Percentiles rank a stretch among this genome's conserved stretches.
phyloP scores from a whole-genome alignment of 345 rosid genomes.

The Pelargonium nanum region DNA sequence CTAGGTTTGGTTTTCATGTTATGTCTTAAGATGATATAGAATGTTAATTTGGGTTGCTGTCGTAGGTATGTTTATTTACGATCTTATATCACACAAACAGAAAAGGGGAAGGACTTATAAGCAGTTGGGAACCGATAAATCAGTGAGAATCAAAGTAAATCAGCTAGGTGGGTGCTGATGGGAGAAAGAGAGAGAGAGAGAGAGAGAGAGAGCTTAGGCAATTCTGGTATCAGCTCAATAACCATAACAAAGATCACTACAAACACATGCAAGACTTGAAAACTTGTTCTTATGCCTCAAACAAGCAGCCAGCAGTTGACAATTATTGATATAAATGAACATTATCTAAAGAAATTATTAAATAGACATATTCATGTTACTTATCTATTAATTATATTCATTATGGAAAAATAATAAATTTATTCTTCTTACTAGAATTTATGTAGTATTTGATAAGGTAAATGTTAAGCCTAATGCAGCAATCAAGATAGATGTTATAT shows the following conservation, averaged over 20 bases:
- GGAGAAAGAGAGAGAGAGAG: too few species aligned
- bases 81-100: not conserved
- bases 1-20: too few species aligned
- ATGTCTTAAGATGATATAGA: not conserved
- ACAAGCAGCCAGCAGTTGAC: too few species aligned
- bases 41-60: not conserved
- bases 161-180: not conserved
- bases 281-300: too few species aligned
- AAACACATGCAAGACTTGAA: too few species aligned
- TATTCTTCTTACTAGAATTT: not conserved
- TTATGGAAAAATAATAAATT: not conserved
- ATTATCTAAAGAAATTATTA: too few species aligned
- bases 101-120: not conserved
- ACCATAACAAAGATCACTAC: too few species aligned
- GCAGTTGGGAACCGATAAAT: not conserved
- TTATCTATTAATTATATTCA: not conserved
- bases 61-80: not conserved
- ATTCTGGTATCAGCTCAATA: too few species aligned
- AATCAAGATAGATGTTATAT: too few species aligned
- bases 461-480: not conserved
- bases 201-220: too few species aligned
- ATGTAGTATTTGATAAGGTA: not conserved
- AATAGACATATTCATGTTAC: not conserved
- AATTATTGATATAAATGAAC: too few species aligned
- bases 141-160: not conserved